A percentile compares a stretch with the other conserved stretches of the same genome.
Evolutionary conservation across 2,329 filamentous ascomycete species (phyloP).

Genomic region (Fusarium brevicatenulatum): DNA sequence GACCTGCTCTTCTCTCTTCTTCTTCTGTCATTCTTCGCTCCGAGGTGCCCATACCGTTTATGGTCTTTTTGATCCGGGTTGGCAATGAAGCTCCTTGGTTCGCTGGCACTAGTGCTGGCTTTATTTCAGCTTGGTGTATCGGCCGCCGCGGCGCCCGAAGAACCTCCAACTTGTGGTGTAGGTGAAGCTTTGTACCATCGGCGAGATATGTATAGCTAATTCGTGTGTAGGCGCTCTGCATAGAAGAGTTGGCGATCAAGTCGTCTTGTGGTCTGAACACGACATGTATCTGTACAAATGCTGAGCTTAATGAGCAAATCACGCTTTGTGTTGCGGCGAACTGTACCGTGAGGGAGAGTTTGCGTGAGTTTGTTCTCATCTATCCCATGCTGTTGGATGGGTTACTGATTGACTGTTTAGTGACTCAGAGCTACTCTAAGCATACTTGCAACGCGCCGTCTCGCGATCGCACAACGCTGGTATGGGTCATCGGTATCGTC

Average conservation of each 20-base stretch:
- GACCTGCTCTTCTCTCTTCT: neutral
- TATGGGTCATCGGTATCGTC: conserved; percentile 1
- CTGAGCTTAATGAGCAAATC: conserved; percentile 17
- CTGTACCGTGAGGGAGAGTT: conserved; percentile 7
- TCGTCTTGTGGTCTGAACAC: conserved; percentile 13
- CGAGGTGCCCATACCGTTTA: neutral
- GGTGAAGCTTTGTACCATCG: neutral
- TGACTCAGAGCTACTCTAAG: conserved; percentile 16
- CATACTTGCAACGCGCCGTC: conserved; percentile 8
- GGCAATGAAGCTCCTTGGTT: conserved; percentile 25
- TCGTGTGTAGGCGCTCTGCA: neutral
- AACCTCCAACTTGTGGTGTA: conserved; percentile 29
- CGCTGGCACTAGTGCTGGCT: conserved; percentile 4
- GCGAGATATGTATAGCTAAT: neutral
- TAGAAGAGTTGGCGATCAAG: conserved; percentile 3
- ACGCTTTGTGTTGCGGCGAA: neutral
- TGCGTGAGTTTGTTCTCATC: neutral
- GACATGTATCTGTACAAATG: conserved; percentile 22
- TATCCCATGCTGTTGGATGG: accelerated
- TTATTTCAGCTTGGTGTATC: conserved; percentile 20
- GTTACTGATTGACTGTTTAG: neutral
- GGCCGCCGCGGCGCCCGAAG: conserved; percentile 17
- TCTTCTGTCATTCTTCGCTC: neutral
- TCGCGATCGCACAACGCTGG: conserved; percentile 14
- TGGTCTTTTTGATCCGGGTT: neutral